Percentiles rank a stretch among this genome's conserved stretches.
phyloP scores from a whole-genome alignment of 768 basidiomycete species.

The Tylopilus sp. region DNA sequence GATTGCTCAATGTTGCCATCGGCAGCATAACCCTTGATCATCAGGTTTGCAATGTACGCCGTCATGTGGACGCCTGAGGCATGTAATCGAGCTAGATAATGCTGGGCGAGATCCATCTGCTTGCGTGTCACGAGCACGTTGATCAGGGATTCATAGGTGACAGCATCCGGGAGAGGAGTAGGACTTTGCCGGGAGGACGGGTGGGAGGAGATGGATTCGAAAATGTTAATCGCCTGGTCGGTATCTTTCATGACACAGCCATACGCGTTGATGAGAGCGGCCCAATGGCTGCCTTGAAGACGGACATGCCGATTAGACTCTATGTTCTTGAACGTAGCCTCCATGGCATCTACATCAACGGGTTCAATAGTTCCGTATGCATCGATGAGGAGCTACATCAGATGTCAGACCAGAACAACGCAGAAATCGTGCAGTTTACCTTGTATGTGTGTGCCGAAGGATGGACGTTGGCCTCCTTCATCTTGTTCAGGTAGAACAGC shows the following conservation, averaged over 20 bases:
- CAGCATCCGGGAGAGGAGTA: conserved; percentile 62
- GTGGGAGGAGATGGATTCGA: conserved; percentile 67
- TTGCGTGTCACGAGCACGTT: conserved; percentile 80
- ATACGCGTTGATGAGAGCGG: conserved; percentile 83
- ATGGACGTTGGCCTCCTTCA: conserved; percentile 55
- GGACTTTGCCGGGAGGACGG: conserved; percentile 37
- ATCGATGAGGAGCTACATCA: conserved; percentile 74
- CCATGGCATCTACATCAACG: conserved; percentile 68
- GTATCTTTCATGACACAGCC: conserved; percentile 80
- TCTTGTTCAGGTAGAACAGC: conserved; percentile 67
- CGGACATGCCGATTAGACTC: conserved; percentile 33
- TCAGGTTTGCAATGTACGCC: conserved; percentile 84
- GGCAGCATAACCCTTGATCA: conserved; percentile 61
- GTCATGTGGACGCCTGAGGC: conserved; percentile 76
- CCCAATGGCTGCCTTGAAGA: conserved; percentile 64
- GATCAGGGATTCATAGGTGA: conserved; percentile 87
- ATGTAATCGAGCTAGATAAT: conserved; percentile 61
- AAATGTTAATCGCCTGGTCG: conserved; percentile 69
- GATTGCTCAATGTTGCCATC: conserved; percentile 69
- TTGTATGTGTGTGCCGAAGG: conserved; percentile 96
- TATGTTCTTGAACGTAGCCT: conserved; percentile 63
- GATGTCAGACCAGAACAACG: neutral
- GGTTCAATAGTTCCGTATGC: conserved; percentile 86
- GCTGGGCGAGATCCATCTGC: conserved; percentile 71
- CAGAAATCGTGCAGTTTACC: conserved; percentile 36